Base-by-base conservation (phyloP, 805 yeast genomes). In the Isabelozyma pseudorhagii region DNA sequence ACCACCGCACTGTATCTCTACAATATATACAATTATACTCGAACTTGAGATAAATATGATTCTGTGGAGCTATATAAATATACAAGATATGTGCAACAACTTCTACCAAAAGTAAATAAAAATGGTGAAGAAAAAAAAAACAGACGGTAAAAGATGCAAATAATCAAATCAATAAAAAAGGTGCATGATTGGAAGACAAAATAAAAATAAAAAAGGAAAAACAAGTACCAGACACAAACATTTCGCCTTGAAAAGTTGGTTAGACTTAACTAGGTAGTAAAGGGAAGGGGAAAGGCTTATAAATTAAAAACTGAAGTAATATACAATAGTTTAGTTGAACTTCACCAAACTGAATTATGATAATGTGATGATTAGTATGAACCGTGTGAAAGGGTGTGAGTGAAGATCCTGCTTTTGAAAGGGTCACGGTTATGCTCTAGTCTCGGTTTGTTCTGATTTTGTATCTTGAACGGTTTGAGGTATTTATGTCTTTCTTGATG, bases 401-500 rank as follows among this genome's bases (percentile, higher is more conserved):
- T 31, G 25, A 21, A 21, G 25, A 21, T 21, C 25, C 25, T 21
- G 25, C 25, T 4, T 21, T 21, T 21, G 25, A 21, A 21, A 21
- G 25, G 6, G 25, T 21, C 3, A 21, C 6, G 25, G 25, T 6
- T 21, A 21, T 21, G 25, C 25, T 21, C 25, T 21, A 5, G 25
- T 21, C 6, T 21, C 25, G 25, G 25, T 4, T 21, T 21, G 25
- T 5, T 21, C 25, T 21, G 25, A 21, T 21, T 21, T 4, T 6
- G 6, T 21, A 10, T 31, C 36, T 31, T 10, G 36, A 31, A 29
- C 34, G 8, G 10, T 10, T 29, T 31, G 36, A 15, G 15, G 7
- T 11, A 45, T 38, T 53, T 55, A 72, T 39, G 78, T 72, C 59
- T 74, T 74, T 48, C 78, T 64, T 41, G 78, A 70, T 28, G 60